phyloP scores from a whole-genome alignment of 208 protist genomes.

The Phytomonas francai region DNA sequence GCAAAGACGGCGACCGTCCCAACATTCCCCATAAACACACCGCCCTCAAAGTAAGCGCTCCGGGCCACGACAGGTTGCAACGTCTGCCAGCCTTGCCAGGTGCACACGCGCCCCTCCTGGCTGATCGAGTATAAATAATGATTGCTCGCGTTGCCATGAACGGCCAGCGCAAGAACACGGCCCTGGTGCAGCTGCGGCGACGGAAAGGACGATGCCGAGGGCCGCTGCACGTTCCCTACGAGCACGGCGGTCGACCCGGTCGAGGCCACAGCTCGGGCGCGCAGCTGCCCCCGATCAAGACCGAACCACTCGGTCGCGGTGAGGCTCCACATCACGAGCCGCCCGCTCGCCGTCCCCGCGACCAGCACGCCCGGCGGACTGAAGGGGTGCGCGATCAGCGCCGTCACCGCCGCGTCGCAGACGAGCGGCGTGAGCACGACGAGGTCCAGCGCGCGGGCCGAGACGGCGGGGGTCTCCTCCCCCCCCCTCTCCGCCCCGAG shows the following conservation, averaged over 20 bases:
- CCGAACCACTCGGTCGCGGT: constrained; percentile 19
- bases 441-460: constrained; percentile 8
- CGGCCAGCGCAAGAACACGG: constrained; percentile 38
- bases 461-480: constrained; percentile 3
- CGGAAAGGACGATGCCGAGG: constrained; percentile 45
- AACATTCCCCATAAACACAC: constrained; percentile 32
- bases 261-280: constrained; percentile 25
- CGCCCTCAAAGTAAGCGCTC: constrained; percentile 26
- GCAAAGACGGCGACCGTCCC: constrained; percentile 41
- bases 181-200: constrained; percentile 51
- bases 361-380: constrained; percentile 23
- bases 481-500: not conserved
- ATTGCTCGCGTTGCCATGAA: constrained; percentile 48
- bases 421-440: constrained; percentile 42
- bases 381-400: constrained; percentile 31
- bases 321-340: constrained; percentile 39
- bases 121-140: constrained; percentile 67
- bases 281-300: constrained; percentile 21
- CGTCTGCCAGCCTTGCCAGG: constrained; percentile 38
- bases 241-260: constrained; percentile 29
- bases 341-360: constrained; percentile 39
- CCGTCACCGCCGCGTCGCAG: constrained; percentile 41
- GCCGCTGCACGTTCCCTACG: constrained; percentile 25
- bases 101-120: constrained; percentile 60
- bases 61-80: constrained; percentile 31